Evolutionary conservation across 495 filamentous ascomycete genomes (phyloP).

Genomic region (Neurospora sublineolata): DNA sequence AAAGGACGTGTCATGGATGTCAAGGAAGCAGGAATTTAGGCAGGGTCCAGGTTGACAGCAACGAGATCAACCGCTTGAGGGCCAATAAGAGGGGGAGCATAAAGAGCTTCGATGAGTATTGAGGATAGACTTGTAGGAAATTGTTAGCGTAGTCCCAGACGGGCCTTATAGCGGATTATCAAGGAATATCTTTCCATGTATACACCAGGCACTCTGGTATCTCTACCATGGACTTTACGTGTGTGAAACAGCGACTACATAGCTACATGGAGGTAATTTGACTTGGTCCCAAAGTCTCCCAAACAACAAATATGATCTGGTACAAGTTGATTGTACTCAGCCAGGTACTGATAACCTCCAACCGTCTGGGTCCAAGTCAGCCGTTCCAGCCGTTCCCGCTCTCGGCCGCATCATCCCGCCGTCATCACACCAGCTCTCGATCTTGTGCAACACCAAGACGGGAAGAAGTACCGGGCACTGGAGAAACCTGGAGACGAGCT

Average conservation of each 20-base stretch:
- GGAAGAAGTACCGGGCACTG: background rate
- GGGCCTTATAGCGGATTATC: background rate
- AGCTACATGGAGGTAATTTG: too few species aligned
- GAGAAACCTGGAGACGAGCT: background rate
- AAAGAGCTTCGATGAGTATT: background rate
- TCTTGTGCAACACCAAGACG: background rate
- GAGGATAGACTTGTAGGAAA: background rate
- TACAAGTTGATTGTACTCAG: background rate
- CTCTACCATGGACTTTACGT: background rate
- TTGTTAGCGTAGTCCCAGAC: background rate
- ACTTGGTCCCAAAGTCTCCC: too few species aligned
- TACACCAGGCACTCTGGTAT: background rate
- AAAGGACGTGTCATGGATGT: background rate
- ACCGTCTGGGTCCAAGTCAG: background rate
- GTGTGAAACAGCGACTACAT: background rate
- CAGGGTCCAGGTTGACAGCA: background rate
- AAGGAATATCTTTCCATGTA: background rate
- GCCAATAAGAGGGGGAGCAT: background rate
- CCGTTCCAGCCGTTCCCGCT: background rate
- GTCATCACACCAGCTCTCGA: background rate
- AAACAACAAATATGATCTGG: too few species aligned
- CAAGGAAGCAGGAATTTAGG: background rate
- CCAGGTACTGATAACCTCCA: background rate
- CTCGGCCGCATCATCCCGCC: background rate
- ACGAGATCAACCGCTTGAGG: background rate